Conservation (phyloP, 768 basidiomycete species). For the Russula lepida region DNA sequence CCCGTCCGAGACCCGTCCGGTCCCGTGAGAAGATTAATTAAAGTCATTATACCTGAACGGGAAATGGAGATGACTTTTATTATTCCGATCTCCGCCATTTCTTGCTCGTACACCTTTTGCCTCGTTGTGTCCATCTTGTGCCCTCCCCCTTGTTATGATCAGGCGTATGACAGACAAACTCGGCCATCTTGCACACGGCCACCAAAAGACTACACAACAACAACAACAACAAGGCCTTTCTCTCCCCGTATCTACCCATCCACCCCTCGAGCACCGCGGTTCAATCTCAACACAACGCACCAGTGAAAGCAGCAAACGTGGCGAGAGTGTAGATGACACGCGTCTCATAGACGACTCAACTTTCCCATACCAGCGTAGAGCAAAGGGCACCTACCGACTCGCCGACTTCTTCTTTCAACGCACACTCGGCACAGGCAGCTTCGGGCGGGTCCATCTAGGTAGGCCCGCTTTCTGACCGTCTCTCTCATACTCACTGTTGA, state of each 20-base stretch:
- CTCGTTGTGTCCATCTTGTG: neutral
- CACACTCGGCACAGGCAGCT: constrained; percentile 90
- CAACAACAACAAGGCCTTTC: constrained; percentile 18
- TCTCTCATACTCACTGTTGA: neutral
- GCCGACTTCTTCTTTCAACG: constrained; percentile 73
- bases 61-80: neutral
- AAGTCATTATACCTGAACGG: constrained; percentile 16
- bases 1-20: neutral
- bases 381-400: constrained; percentile 62
- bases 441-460: constrained; percentile 94
- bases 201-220: constrained; percentile 19
- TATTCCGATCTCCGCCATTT: neutral
- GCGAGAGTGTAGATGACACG: constrained; percentile 29
- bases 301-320: constrained; percentile 41
- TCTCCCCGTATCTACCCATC: constrained; percentile 13
- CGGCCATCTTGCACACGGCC: constrained; percentile 23
- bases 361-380: constrained; percentile 35
- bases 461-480: constrained; percentile 9
- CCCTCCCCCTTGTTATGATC: constrained; percentile 23
- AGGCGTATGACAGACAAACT: constrained; percentile 30
- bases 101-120: neutral
- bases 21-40: neutral
- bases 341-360: constrained; percentile 4
- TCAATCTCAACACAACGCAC: constrained; percentile 66
- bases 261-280: constrained; percentile 41